phyloP scores from a whole-genome alignment of 2,329 filamentous ascomycete species.

The Leptosphaerulina australis region DNA sequence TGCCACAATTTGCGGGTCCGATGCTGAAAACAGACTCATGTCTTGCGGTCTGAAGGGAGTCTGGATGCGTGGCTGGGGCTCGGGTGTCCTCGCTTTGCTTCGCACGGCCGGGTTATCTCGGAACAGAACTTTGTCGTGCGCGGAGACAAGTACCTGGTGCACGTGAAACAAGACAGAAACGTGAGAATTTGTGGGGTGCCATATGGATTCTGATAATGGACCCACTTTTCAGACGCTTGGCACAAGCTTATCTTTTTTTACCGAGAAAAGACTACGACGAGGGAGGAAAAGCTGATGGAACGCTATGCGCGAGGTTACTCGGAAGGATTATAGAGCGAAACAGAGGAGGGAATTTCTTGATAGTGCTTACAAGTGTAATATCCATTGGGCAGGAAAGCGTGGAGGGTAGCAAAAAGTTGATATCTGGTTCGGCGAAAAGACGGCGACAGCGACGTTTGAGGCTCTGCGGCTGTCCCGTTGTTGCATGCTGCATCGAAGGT shows the following conservation, averaged over 20 bases:
- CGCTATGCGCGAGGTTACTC: neutral
- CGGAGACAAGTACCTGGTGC: constrained; percentile 5
- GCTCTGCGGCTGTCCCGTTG: constrained; percentile 15
- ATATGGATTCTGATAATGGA: constrained; percentile 12
- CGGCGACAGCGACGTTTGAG: constrained; percentile 12
- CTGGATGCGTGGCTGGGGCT: constrained; percentile 18
- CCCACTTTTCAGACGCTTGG: constrained; percentile 3
- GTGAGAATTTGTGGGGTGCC: constrained; percentile 9
- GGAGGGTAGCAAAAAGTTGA: neutral
- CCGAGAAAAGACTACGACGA: constrained; percentile 3
- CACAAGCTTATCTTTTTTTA: constrained; percentile 8
- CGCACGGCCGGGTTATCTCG: constrained; percentile 14
- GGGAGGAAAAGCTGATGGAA: constrained; percentile 3
- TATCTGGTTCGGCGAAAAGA: constrained; percentile 8
- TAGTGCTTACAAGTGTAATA: constrained; percentile 12
- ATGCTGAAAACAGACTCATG: constrained; percentile 4
- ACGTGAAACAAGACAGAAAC: constrained; percentile 10
- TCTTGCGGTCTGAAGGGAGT: constrained; percentile 7
- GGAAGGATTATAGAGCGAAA: constrained; percentile 11
- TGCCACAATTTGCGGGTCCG: neutral
- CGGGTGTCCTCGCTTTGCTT: constrained; percentile 10
- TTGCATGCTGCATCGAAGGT: constrained; percentile 16
- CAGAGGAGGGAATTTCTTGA: constrained; percentile 10
- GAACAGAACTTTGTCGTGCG: constrained; percentile 11
- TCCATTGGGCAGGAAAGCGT: constrained; percentile 4